Evolutionary conservation across 2,329 filamentous ascomycete species (phyloP).

Genomic region (Fusarium phyllophilum): DNA sequence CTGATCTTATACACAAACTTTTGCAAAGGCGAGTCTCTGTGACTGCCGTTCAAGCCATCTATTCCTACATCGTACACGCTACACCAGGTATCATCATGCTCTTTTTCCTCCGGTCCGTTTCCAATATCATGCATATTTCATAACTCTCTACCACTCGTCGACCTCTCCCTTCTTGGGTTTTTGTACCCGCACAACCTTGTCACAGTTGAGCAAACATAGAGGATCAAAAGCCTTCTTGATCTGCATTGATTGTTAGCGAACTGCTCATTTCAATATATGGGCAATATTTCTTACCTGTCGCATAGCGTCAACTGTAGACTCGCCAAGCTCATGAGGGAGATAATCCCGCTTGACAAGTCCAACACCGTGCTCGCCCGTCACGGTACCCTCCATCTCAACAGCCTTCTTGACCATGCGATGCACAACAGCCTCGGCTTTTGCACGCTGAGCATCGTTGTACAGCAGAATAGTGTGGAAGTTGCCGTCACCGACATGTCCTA

Average conservation of each 20-base stretch:
- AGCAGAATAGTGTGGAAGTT: conserved; percentile 78
- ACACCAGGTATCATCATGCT: conserved; percentile 25
- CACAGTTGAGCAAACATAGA: conserved; percentile 73
- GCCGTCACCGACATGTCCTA: conserved; percentile 80
- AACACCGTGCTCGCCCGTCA: conserved; percentile 87
- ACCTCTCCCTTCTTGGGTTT: conserved; percentile 56
- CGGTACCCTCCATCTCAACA: conserved; percentile 85
- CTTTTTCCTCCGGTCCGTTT: background rate
- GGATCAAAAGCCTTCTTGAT: conserved; percentile 86
- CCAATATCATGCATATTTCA: background rate
- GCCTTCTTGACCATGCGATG: conserved; percentile 88
- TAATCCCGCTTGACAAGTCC: conserved; percentile 88
- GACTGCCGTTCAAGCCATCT: conserved; percentile 14
- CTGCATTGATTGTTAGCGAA: conserved; percentile 51
- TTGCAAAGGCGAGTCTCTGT: background rate
- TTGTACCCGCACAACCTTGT: conserved; percentile 74
- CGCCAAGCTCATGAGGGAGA: conserved; percentile 79
- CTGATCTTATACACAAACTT: conserved; percentile 18
- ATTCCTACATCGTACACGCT: conserved; percentile 33
- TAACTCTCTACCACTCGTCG: conserved; percentile 53
- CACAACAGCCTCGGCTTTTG: conserved; percentile 75
- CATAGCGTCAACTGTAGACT: conserved; percentile 82
- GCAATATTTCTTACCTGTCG: conserved; percentile 68
- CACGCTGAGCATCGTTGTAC: conserved; percentile 73
- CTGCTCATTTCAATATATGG: background rate